Conservation (phyloP, 2,329 filamentous ascomycete species). For the Ceratocystis papillata region DNA sequence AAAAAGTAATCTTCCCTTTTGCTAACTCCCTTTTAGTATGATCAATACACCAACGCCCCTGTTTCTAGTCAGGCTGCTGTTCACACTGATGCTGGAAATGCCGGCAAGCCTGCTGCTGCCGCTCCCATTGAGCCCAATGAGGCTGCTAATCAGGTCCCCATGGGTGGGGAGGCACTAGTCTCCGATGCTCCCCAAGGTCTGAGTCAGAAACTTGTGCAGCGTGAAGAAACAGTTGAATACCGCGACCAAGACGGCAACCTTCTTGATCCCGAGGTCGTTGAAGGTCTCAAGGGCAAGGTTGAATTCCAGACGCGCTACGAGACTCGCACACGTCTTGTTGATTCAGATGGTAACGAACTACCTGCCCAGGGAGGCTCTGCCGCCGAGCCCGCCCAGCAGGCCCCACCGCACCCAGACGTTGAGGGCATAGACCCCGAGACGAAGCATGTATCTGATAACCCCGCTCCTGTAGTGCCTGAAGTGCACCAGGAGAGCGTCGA, state of each 20-base stretch:
- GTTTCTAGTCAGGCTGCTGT: slow-evolving; percentile 24
- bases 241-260: slow-evolving; percentile 89
- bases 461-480: slow-evolving; percentile 31
- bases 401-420: slow-evolving; percentile 51
- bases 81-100: slow-evolving; percentile 14
- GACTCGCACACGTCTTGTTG: slow-evolving; percentile 77
- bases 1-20: not conserved
- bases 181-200: slow-evolving; percentile 42
- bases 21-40: slow-evolving; percentile 35
- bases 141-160: slow-evolving; percentile 25
- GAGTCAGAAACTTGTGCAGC: slow-evolving; percentile 40
- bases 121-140: slow-evolving; percentile 27
- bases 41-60: slow-evolving; percentile 36
- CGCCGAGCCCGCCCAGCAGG: slow-evolving; percentile 34
- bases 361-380: slow-evolving; percentile 33
- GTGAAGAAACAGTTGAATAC: slow-evolving; percentile 83
- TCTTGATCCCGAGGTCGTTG: slow-evolving; percentile 71
- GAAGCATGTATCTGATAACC: slow-evolving; percentile 35
- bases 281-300: slow-evolving; percentile 78
- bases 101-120: slow-evolving; percentile 28
- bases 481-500: slow-evolving; percentile 42
- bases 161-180: slow-evolving; percentile 28
- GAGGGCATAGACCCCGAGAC: slow-evolving; percentile 52
- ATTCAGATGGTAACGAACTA: slow-evolving; percentile 71
- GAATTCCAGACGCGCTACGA: slow-evolving; percentile 94